phyloP scores from a whole-genome alignment of 78 protist species.

The Dictyostelium intermedium region DNA sequence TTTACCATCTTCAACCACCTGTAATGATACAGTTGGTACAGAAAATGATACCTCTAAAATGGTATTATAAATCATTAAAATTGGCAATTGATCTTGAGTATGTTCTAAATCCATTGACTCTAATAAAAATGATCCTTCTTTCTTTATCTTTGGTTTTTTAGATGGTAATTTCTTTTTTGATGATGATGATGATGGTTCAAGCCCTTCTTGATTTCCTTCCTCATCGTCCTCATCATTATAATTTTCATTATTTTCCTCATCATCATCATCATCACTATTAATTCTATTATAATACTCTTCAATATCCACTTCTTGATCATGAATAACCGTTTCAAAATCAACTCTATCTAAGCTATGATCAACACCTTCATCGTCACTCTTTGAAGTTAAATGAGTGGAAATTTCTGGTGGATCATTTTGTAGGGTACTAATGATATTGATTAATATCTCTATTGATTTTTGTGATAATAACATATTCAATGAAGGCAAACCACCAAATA shows the following conservation, averaged over 20 bases:
- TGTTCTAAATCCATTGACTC: constrained; percentile 43
- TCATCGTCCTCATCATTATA: not conserved
- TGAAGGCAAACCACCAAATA: constrained; percentile 68
- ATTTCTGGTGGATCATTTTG: constrained; percentile 44
- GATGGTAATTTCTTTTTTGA: not conserved
- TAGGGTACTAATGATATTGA: constrained; percentile 19
- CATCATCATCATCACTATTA: not conserved
- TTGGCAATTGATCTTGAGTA: constrained; percentile 59
- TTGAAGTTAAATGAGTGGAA: not conserved
- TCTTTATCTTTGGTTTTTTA: not conserved
- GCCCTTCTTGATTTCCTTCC: not conserved
- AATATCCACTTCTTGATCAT: not conserved
- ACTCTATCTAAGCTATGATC: not conserved
- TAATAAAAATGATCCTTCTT: not conserved
- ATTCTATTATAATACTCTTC: not conserved
- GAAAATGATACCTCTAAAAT: constrained; percentile 51
- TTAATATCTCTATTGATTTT: constrained; percentile 31
- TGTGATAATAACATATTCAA: constrained; percentile 46
- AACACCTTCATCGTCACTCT: not conserved
- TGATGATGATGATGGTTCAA: not conserved
- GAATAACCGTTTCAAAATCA: not conserved
- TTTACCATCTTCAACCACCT: not conserved
- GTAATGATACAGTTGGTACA: constrained; percentile 6
- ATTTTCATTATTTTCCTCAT: not conserved
- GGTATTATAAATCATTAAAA: constrained; percentile 60